phyloP scores from a whole-genome alignment of 2,329 filamentous ascomycete species.

The Trichoderma guizhouense region DNA sequence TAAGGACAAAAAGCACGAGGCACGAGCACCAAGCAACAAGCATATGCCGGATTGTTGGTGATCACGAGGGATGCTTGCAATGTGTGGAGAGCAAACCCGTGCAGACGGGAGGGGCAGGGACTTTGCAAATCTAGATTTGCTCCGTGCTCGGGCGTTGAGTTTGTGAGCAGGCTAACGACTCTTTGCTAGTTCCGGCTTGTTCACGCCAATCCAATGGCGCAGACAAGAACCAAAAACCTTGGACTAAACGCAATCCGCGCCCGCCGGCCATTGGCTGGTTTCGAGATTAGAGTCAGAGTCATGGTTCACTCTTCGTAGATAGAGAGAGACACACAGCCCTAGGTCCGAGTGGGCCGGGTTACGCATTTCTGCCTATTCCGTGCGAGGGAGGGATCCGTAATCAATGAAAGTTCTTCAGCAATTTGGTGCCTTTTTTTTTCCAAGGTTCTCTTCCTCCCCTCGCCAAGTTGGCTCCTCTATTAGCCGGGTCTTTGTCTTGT shows the following conservation, averaged over 20 bases:
- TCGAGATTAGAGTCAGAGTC: not conserved
- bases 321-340: constrained; percentile 8
- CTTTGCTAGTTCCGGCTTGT: not conserved
- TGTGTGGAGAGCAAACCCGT: constrained; percentile 14
- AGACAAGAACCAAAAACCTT: not conserved
- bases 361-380: not conserved
- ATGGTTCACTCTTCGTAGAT: not conserved
- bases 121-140: constrained; percentile 16
- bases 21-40: not conserved
- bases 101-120: constrained; percentile 4
- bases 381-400: not conserved
- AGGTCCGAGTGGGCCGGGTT: not conserved
- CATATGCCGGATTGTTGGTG: not conserved
- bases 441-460: not conserved
- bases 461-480: not conserved
- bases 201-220: not conserved
- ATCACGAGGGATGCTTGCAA: constrained; percentile 13
- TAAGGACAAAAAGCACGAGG: not conserved
- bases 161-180: not conserved
- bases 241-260: not conserved
- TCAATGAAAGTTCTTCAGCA: not conserved
- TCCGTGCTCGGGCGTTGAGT: constrained; percentile 11
- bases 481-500: not conserved
- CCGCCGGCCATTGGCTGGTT: not conserved
- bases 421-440: not conserved